Conservation (phyloP, 2,329 filamentous ascomycete genomes). For the Epichloe bromicola region DNA sequence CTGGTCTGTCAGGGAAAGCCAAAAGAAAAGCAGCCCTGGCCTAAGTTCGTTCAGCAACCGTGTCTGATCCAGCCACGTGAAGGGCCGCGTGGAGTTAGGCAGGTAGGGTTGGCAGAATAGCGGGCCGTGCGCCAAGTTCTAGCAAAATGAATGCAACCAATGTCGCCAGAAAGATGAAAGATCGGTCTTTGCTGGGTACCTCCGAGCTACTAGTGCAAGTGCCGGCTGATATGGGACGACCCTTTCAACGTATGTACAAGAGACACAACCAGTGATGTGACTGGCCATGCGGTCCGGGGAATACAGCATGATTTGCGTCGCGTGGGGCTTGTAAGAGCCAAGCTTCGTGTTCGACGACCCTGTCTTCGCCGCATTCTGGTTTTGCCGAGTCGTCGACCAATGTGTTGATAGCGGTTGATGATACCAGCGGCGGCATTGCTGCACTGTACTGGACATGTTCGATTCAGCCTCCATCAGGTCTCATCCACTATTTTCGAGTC, state of each 20-base stretch:
- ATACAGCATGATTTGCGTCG: not conserved
- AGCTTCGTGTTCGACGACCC: not conserved
- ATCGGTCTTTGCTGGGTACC: not conserved
- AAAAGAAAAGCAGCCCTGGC: not conserved
- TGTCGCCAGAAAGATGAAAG: not conserved
- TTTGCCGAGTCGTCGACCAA: not conserved
- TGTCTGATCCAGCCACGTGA: conserved; percentile 6
- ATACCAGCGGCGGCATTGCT: not conserved
- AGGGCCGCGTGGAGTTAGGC: not conserved
- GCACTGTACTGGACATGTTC: not conserved
- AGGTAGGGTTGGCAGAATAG: not conserved
- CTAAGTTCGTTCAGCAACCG: not conserved
- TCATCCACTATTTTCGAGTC: not conserved
- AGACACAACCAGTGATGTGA: not conserved
- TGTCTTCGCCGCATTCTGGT: not conserved
- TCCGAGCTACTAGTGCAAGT: conserved; percentile 4
- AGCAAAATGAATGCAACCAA: not conserved
- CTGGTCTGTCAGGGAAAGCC: not conserved
- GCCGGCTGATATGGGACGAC: not conserved
- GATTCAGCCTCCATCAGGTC: not conserved
- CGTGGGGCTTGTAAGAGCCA: not conserved
- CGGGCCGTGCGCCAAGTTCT: conserved; percentile 1
- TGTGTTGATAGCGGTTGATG: not conserved
- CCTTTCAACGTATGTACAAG: too few relatives aligned
- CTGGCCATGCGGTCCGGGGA: not conserved